Base-by-base conservation (phyloP, 2,329 filamentous ascomycete genomes). In the Chrysoporthe puriensis region DNA sequence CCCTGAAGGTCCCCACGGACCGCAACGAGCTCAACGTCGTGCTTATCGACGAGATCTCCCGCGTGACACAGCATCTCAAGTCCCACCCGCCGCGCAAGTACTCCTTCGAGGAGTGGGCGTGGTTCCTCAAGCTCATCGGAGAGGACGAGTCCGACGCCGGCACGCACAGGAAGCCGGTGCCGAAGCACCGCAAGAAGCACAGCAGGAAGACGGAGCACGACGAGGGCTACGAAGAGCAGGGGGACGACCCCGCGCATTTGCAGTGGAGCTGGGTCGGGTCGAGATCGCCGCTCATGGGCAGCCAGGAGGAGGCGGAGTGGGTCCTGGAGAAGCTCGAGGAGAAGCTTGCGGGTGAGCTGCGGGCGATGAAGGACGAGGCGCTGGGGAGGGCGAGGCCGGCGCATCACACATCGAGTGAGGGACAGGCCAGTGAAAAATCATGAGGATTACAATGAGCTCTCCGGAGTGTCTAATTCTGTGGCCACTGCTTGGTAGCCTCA, bases 41-140 rank as follows among this genome's bases (percentile, higher is more conserved):
- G 4, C 88, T 97, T 11, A 88, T 92, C 2, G 84, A 88, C 44
- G 90, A 91, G 71, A 96, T 97, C 66, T 83, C 87, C 16, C 83
- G 82, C 36, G 87, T 92, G 0, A 87, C 88, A 1, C 81, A 86
- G 60, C 87, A 96, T 74, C 80, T 91, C 44, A 85, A 86, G 21
- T 77, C 81, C 57, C 78, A 83, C 4, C 84, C 86, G 2, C 82
- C 85, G 0, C 89, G 88, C 66, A 85, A 84, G 64, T 97, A 97
- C 76, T 84, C 82, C 0, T 97, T 94, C 71, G 88, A 94, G 72
- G 91, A 97, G 75, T 97, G 94, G 94, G 91, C 91, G 0, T 92
- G 92, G 81, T 96, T 93, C 73, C 89, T 94, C 8, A 86, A 87
- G 32, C 83, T 97, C 43, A 91, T 97, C n/a, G 87, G 87, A 59